Conservation (phyloP, 176 grass and related monocot species). For the Carex kokanica region DNA sequence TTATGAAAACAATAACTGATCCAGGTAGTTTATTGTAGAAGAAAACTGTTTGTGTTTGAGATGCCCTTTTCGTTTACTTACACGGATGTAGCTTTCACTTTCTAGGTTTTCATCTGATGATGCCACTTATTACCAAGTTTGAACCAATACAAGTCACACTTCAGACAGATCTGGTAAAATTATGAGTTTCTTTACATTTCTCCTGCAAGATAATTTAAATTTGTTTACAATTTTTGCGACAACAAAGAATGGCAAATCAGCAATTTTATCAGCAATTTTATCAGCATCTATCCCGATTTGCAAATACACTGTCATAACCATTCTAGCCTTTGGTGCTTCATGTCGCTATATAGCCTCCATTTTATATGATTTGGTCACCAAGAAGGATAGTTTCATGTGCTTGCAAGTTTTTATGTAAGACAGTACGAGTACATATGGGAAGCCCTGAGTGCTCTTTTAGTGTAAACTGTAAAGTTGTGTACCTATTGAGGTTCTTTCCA, state of each 20-base stretch:
- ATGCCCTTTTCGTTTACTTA: slow-evolving; percentile 16
- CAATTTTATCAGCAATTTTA: not conserved
- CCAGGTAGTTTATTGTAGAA: slow-evolving; percentile 51
- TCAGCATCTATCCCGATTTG: not conserved
- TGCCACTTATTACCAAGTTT: slow-evolving; percentile 84
- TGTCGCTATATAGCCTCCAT: not conserved
- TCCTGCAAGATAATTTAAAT: not conserved
- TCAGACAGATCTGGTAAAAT: slow-evolving; percentile 86
- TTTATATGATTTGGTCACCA: not conserved
- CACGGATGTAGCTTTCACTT: not conserved
- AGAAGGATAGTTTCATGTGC: not conserved
- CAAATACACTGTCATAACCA: not conserved
- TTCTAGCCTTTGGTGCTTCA: not conserved
- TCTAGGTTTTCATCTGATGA: slow-evolving; percentile 93
- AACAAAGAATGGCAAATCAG: not conserved
- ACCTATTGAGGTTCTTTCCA: not conserved
- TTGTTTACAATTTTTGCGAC: not conserved
- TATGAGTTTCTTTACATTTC: slow-evolving; percentile 2
- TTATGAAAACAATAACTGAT: slow-evolving; percentile 82
- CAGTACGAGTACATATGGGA: not conserved
- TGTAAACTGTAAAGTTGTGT: not conserved
- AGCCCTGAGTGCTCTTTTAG: not conserved
- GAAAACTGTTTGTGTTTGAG: not conserved
- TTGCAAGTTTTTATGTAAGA: not conserved
- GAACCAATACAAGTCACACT: slow-evolving; percentile 98